Evolutionary conservation across 2,329 filamentous ascomycete genomes (phyloP), one percentile per base, ranked within the genome.

Genomic region (Sporothrix protearum): DNA sequence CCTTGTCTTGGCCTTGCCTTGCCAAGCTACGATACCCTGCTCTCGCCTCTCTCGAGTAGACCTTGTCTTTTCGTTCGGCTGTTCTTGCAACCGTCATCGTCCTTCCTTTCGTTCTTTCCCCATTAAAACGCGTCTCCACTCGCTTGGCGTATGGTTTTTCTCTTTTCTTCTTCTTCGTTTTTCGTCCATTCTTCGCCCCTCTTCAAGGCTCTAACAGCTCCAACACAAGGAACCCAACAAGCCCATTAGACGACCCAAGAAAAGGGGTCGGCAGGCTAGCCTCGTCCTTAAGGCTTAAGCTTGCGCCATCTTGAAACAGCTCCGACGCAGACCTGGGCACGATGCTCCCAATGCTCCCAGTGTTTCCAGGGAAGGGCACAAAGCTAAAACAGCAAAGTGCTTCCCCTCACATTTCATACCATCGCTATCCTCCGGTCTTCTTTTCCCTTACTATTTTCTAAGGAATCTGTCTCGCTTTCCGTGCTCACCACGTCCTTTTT

Each of bases 41-140:
- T 28, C 12, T 53, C 51, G 22, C 28, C 51, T 9, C 45, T 16
- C n/a, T n/a, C n/a, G n/a, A n/a, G n/a, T n/a, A 49, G 45, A 28
- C 25, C 30, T 53, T 53, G 5, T 30, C 28, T 61, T 51, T 51
- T 51, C n/a, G n/a, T 9, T 19, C 22, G 16, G 30, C 30, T 36
- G 5, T 36, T 30, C 55, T 30, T 61, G 57, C 57, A 61, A 59
- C 30, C 33, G 57, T 42, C 19, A 61, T 39, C 30, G 33, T 45
- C 12, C 61, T 8, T 47, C 42, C 4, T 47, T 47, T 45, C 12
- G 5, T 47, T 47, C 61, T 9, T 12, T 63, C 61, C 30, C 39
- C 25, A 49, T 14, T 8, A 61, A 66, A 66, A 66, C 63, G 63
- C 63, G 63, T 66, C 63, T 66, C 63, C 63, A 33, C 63, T 45